A percentile compares a stretch with the other conserved stretches of the same genome.
Conservation (phyloP, 108 stramenopile genomes). For the Cyclotella cryptica region DNA sequence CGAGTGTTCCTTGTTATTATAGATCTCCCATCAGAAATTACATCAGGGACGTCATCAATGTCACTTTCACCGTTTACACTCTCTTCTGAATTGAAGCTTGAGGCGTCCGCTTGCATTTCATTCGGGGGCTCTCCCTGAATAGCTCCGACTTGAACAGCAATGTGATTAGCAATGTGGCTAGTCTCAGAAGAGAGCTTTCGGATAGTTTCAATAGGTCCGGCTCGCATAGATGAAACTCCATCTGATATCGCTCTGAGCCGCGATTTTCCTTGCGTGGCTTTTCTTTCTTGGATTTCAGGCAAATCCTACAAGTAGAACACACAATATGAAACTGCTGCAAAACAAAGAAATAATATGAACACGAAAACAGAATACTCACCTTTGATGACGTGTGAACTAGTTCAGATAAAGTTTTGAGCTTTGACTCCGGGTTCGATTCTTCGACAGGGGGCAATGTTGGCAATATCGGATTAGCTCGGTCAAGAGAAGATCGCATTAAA, state of each 20-base stretch:
- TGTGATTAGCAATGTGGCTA: neutral
- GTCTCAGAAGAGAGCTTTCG: neutral
- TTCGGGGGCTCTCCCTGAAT: neutral
- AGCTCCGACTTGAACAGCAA: too few species aligned
- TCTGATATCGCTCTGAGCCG: constrained; percentile 57
- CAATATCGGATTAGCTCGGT: neutral
- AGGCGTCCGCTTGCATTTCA: neutral
- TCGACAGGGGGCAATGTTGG: neutral
- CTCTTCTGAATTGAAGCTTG: constrained; percentile 18
- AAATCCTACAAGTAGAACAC: constrained; percentile 28
- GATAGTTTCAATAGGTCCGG: neutral
- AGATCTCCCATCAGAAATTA: neutral
- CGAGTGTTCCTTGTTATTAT: constrained; percentile 15
- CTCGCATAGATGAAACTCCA: constrained; percentile 54
- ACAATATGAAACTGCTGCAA: neutral
- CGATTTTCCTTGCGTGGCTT: constrained; percentile 11
- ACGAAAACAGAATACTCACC: neutral
- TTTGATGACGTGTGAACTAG: constrained; percentile 25
- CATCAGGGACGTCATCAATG: constrained; percentile 51
- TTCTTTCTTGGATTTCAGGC: constrained; percentile 30
- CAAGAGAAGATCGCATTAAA: constrained; percentile 30
- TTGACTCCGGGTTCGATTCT: constrained; percentile 8
- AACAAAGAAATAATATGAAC: neutral
- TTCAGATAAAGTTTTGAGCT: constrained; percentile 37
- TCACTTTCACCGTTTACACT: constrained; percentile 47